A percentile compares a stretch with the other conserved stretches of the same genome.
Evolutionary conservation across 2,329 filamentous ascomycete genomes (phyloP).

Genomic region (Phaeosphaeriaceae sp.): DNA sequence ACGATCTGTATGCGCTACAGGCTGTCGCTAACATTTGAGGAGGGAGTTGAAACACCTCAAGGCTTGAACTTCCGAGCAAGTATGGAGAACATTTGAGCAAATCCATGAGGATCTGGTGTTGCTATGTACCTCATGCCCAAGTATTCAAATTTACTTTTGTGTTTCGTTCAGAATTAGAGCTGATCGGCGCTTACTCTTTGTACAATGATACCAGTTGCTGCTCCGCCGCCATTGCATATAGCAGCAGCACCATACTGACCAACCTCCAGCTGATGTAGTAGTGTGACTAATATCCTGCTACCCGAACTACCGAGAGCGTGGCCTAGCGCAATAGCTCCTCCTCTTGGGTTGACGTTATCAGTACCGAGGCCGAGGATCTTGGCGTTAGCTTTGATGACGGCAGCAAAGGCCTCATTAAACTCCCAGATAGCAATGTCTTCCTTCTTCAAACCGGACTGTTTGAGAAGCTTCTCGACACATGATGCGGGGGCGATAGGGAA

Average conservation of each 20-base stretch:
- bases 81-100: no score
- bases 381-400: slow-evolving; percentile 91
- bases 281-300: slow-evolving; percentile 84
- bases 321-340: slow-evolving; percentile 89
- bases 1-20: no score
- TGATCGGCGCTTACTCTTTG: slow-evolving; percentile 66
- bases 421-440: slow-evolving; percentile 95
- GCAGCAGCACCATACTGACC: slow-evolving; percentile 95
- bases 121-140: no score
- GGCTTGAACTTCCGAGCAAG: no score
- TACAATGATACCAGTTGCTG: slow-evolving; percentile 88
- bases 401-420: slow-evolving; percentile 98
- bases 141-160: slow-evolving; percentile 1
- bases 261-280: slow-evolving; percentile 88
- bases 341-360: slow-evolving; percentile 83
- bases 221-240: slow-evolving; percentile 96
- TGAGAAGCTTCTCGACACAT: slow-evolving; percentile 87
- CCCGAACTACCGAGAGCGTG: slow-evolving; percentile 94
- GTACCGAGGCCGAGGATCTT: slow-evolving; percentile 85
- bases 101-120: no score
- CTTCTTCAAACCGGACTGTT: slow-evolving; percentile 87
- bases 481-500: slow-evolving; percentile 93
- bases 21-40: no score
- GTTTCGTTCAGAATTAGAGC: slow-evolving; percentile 18
- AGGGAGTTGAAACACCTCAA: no score